Evolutionary conservation across 345 rosid genomes (phyloP).

Genomic region (Linum usitatissimum): DNA sequence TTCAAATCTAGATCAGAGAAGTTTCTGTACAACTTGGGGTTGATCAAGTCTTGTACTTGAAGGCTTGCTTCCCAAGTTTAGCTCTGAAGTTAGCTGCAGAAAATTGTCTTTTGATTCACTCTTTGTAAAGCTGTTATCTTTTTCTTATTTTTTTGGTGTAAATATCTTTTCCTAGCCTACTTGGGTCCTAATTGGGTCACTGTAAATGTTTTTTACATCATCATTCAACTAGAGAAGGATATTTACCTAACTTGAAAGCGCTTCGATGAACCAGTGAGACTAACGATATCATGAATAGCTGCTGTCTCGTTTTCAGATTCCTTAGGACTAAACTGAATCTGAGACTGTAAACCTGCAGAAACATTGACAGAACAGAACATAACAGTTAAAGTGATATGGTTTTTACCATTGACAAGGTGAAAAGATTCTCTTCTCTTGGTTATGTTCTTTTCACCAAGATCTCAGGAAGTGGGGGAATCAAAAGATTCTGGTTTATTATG

Average conservation of each 20-base stretch:
- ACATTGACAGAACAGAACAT: neutral
- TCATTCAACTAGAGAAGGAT: neutral
- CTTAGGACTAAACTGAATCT: no score
- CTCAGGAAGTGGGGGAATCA: neutral
- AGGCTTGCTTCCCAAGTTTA: conserved; percentile 11
- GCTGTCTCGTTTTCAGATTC: no score
- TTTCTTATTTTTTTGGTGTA: conserved; percentile 4
- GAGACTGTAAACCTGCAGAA: no score
- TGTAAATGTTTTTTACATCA: conserved; percentile 8
- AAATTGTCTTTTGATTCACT: neutral
- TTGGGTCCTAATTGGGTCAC: neutral
- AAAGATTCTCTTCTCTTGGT: neutral
- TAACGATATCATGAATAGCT: no score
- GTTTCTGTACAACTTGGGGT: conserved; percentile 58
- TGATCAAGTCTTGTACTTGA: conserved; percentile 48
- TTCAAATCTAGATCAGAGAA: conserved; percentile 66
- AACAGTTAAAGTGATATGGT: neutral
- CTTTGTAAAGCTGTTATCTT: neutral
- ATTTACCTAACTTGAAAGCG: neutral
- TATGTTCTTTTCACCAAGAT: neutral
- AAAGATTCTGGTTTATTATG: neutral
- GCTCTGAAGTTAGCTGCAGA: neutral
- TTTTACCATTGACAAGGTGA: neutral
- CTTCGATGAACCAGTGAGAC: no score
- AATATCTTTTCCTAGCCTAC: conserved; percentile 10